Evolutionary conservation across 495 filamentous ascomycete genomes (phyloP), one percentile per base, ranked within the genome.

Genomic region (Schizothecium vesticola): DNA sequence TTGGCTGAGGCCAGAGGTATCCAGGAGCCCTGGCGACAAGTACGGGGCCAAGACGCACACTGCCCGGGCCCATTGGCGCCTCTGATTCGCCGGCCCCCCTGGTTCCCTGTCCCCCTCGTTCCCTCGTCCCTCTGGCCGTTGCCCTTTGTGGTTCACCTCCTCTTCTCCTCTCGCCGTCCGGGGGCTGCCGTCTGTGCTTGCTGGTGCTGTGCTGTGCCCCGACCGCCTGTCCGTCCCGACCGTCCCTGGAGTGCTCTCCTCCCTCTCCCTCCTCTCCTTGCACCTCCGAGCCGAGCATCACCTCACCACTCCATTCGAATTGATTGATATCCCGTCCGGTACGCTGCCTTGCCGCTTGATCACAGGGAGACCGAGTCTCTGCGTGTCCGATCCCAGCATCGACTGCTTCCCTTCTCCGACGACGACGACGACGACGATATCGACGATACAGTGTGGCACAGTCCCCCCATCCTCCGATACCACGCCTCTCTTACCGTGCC

Each of bases 41-140:
- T 60, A 58, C 56, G 64, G 36, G 25, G 64, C 67, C 69, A 71
- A 67, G 70, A 59, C 9, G 62, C 62, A 25, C 36, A 33, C 55
- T 59, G 62, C 66, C 36, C 69, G 62, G 61, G 51, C 51, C 64
- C 69, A 71, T 70, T 72, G 68, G 31, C 67, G 59, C 64, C 69
- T 70, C 67, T 76, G 67, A 78, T 78, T 78, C 72, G 76, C 68
- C 70, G 67, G 68, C 36, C 61, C 28, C 67, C 66, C 69, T 28
- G 62, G 69, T 43, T 57, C 65, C 56, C 31, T 70, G 61, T 67
- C 67, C 29, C 29, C 55, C 22, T 70, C 43, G 33, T 43, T 26
- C 33, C 55, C 22, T 69, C 31, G 59, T 36, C 55, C 43, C 64
- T 67, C 61, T 56, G 28, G 51, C 61, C 63, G 57, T 66, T 62